Evolutionary conservation across 73 alveolate genomes (phyloP).

Genomic region (Durusdinium trenchii): DNA sequence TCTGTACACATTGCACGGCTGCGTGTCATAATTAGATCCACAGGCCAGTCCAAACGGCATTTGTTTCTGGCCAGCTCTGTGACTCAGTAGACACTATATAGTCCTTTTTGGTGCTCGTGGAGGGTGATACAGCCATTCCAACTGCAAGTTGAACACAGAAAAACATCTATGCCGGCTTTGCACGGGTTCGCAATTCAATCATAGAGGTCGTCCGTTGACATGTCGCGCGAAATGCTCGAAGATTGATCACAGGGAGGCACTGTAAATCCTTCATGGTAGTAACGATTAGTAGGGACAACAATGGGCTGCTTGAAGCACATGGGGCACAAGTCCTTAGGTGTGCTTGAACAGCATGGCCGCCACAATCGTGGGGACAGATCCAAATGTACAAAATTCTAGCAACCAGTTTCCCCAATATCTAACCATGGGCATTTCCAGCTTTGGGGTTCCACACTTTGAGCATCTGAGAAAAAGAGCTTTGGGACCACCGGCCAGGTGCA

Average conservation of each 20-base stretch:
- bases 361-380: background rate
- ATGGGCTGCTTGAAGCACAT: slow-evolving; percentile 77
- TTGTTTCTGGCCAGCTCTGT: no score
- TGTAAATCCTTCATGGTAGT: slow-evolving; percentile 72
- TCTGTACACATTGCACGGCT: no score
- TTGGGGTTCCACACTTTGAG: background rate
- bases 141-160: background rate
- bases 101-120: no score
- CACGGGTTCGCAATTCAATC: slow-evolving; percentile 44
- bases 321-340: slow-evolving; percentile 82
- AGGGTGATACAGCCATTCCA: background rate
- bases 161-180: background rate
- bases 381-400: no score
- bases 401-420: background rate
- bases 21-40: no score
- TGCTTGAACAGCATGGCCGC: no score
- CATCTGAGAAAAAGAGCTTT: background rate
- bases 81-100: no score
- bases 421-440: background rate
- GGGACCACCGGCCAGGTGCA: background rate
- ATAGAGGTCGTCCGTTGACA: slow-evolving; percentile 77
- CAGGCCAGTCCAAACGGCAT: no score
- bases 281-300: slow-evolving; percentile 69
- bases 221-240: background rate
- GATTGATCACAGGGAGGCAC: slow-evolving; percentile 61